These are phyloP conservation scores for Cercophora newfieldiana DNA, from an alignment of 495 filamentous ascomycete species.

Conservation along the genomic window DNA sequence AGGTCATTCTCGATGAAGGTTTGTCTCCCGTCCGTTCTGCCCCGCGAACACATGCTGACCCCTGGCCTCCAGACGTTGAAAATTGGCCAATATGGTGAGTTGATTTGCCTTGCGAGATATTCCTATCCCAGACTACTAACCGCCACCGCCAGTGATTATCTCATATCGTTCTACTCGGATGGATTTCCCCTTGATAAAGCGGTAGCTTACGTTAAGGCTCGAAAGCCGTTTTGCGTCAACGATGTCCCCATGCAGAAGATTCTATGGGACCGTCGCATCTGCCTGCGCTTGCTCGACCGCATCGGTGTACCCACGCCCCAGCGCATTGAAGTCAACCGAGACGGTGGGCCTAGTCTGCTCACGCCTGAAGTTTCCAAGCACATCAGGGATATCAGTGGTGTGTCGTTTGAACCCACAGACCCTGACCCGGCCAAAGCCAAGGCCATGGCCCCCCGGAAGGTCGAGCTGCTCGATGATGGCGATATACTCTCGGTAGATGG, in stretches of 20 bases:
- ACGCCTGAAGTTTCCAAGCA: constrained; percentile 75
- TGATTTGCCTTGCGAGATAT: not conserved
- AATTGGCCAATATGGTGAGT: constrained; percentile 68
- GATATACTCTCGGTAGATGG: constrained; percentile 89
- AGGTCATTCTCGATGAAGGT: constrained; percentile 93
- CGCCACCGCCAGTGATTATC: constrained; percentile 69
- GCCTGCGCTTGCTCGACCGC: constrained; percentile 80
- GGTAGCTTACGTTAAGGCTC: constrained; percentile 85
- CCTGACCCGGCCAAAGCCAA: constrained; percentile 57
- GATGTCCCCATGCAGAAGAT: constrained; percentile 98
- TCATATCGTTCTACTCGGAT: constrained; percentile 97
- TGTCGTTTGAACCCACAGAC: constrained; percentile 73
- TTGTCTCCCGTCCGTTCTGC: constrained; percentile 32
- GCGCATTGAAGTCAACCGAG: constrained; percentile 88
- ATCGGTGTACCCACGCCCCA: constrained; percentile 87
- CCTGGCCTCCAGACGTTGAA: constrained; percentile 53
- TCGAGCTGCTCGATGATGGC: constrained; percentile 82
- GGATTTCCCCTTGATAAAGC: constrained; percentile 97
- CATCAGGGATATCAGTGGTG: constrained; percentile 74
- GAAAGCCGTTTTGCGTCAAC: constrained; percentile 96
- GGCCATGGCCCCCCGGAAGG: constrained; percentile 61
- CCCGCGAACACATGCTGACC: constrained; percentile 18
- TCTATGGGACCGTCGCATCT: constrained; percentile 91
- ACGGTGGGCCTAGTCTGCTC: constrained; percentile 81
- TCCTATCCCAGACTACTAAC: constrained; percentile 15